These are phyloP conservation scores for Mallotus japonicus DNA, from an alignment of 441 rosid genomes.

Conservation along the genomic window DNA sequence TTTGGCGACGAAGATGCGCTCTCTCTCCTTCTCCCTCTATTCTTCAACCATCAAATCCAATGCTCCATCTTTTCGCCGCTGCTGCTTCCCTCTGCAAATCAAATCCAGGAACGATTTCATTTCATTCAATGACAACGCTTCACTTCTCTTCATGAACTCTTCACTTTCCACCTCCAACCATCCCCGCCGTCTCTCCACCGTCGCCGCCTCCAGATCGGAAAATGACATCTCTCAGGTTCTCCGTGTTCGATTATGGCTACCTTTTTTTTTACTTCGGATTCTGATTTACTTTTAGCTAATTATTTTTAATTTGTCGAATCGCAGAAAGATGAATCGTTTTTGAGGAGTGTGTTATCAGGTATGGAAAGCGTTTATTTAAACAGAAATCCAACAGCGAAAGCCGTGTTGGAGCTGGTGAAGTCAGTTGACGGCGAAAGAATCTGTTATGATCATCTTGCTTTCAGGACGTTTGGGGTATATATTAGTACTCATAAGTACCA, in stretches of 20 bases:
- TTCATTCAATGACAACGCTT: constrained; percentile 9
- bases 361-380: constrained; percentile 72
- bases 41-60: constrained; percentile 29
- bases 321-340: constrained; percentile 61
- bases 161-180: constrained; percentile 13
- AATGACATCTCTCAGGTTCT: constrained; percentile 11
- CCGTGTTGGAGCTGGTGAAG: constrained; percentile 61
- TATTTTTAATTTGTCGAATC: neutral
- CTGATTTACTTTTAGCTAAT: no score
- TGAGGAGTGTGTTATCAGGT: constrained; percentile 60
- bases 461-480: constrained; percentile 86
- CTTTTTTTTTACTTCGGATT: neutral
- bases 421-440: constrained; percentile 50
- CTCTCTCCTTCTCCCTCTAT: constrained; percentile 17
- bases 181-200: constrained; percentile 26
- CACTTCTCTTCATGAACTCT: neutral
- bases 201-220: constrained; percentile 32
- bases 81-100: constrained; percentile 15
- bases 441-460: constrained; percentile 90
- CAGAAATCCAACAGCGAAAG: constrained; percentile 79
- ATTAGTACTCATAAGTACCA: neutral
- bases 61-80: constrained; percentile 15
- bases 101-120: constrained; percentile 20
- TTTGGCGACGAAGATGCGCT: neutral
- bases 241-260: constrained; percentile 22